Percentiles rank a stretch among this genome's conserved stretches.
phyloP scores from a whole-genome alignment of 2,329 filamentous ascomycete genomes.

The Fusarium equiseti region DNA sequence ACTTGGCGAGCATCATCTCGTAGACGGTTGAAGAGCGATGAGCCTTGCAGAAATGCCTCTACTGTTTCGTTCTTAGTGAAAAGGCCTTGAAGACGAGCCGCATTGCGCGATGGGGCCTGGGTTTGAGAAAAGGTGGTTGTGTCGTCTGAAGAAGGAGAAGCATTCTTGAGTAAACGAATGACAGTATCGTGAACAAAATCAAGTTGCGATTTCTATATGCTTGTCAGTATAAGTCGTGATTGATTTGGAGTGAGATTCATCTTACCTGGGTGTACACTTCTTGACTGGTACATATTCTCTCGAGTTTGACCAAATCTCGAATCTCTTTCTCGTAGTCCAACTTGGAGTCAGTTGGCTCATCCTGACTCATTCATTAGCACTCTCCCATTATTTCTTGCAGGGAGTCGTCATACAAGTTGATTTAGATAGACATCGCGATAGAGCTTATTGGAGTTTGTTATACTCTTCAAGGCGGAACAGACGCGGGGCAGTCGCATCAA shows the following conservation, averaged over 20 bases:
- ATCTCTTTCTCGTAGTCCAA: slow-evolving; percentile 60
- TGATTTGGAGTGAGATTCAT: neutral
- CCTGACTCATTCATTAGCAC: slow-evolving; percentile 43
- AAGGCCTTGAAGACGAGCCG: slow-evolving; percentile 58
- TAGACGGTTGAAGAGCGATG: slow-evolving; percentile 71
- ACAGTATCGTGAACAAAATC: slow-evolving; percentile 62
- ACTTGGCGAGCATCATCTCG: slow-evolving; percentile 53
- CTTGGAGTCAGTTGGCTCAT: slow-evolving; percentile 50
- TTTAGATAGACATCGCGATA: slow-evolving; percentile 72
- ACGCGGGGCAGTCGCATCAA: slow-evolving; percentile 64
- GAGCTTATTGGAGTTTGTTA: slow-evolving; percentile 66
- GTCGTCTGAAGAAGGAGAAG: slow-evolving; percentile 52
- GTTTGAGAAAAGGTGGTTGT: slow-evolving; percentile 49
- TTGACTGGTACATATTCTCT: slow-evolving; percentile 56
- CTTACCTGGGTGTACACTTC: slow-evolving; percentile 56
- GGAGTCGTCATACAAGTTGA: slow-evolving; percentile 59
- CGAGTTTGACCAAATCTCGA: slow-evolving; percentile 58
- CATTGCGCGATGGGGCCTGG: slow-evolving; percentile 61
- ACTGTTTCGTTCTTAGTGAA: slow-evolving; percentile 64
- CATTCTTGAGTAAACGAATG: slow-evolving; percentile 59
- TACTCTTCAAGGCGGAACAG: slow-evolving; percentile 66
- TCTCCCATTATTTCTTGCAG: neutral
- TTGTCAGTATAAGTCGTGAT: neutral
- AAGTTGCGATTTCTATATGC: slow-evolving; percentile 57
- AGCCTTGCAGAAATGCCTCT: slow-evolving; percentile 72